phyloP scores from a whole-genome alignment of 768 basidiomycete genomes.

The Mycena albidolilacea region DNA sequence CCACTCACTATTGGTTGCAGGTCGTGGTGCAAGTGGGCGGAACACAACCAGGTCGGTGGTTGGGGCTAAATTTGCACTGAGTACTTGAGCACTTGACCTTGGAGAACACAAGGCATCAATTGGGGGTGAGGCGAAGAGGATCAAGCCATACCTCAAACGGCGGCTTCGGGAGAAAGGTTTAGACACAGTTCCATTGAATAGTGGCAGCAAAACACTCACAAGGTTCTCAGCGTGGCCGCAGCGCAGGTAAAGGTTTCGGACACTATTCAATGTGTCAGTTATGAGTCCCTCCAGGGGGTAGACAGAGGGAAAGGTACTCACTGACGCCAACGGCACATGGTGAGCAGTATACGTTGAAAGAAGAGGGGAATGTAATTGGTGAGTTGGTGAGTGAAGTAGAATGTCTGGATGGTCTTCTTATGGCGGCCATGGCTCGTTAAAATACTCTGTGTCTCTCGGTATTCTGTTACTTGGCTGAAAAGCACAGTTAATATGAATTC shows the following conservation, averaged over 20 bases:
- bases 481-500: no score
- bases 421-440: no score
- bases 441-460: no score
- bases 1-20: slow-evolving; percentile 65
- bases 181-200: slow-evolving; percentile 24
- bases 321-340: slow-evolving; percentile 71
- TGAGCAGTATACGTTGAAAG: slow-evolving; percentile 20
- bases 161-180: slow-evolving; percentile 31
- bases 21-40: slow-evolving; percentile 58
- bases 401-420: no score
- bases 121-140: not conserved
- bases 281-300: not conserved
- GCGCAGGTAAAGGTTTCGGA: slow-evolving; percentile 61
- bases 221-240: slow-evolving; percentile 64
- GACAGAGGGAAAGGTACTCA: slow-evolving; percentile 47
- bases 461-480: no score
- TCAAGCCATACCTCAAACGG: slow-evolving; percentile 10
- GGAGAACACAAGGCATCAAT: slow-evolving; percentile 12
- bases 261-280: slow-evolving; percentile 44
- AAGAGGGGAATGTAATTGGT: no score
- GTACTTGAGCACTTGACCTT: slow-evolving; percentile 62
- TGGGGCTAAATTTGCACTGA: slow-evolving; percentile 69
- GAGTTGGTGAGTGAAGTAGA: no score
- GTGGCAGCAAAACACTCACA: slow-evolving; percentile 48
- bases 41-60: slow-evolving; percentile 59